A percentile compares a stretch with the other conserved stretches of the same genome.
Conservation (phyloP, 805 yeast species). For the Wickerhamomyces alni region DNA sequence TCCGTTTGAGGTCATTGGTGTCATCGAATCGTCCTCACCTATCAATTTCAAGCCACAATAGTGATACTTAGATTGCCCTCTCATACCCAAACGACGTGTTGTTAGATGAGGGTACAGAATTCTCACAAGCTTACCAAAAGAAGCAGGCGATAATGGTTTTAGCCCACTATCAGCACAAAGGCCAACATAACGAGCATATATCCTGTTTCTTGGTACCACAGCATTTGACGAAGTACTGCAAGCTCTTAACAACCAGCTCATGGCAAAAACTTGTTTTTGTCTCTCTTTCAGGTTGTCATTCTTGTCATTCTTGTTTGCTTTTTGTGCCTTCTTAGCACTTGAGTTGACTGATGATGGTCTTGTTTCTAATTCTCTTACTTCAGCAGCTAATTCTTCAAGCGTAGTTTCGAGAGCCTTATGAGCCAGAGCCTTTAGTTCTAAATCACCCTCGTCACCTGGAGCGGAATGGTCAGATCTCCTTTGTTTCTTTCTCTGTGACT, state of each 20-base stretch:
- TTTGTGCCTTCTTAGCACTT: conserved; percentile 14
- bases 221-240: conserved; percentile 46
- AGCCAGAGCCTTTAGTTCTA: conserved; percentile 33
- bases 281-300: conserved; percentile 39
- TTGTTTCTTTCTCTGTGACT: conserved; percentile 19
- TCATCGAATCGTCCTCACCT: conserved; percentile 25
- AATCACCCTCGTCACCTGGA: conserved; percentile 29
- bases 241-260: conserved; percentile 70
- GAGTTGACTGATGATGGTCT: conserved; percentile 15
- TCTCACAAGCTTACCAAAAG: conserved; percentile 68
- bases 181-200: conserved; percentile 61
- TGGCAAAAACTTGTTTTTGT: conserved; percentile 72
- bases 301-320: conserved; percentile 15
- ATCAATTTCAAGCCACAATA: conserved; percentile 65
- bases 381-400: conserved; percentile 36
- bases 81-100: conserved; percentile 68
- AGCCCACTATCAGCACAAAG: conserved; percentile 48
- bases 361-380: conserved; percentile 38
- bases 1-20: conserved; percentile 19
- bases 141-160: conserved; percentile 65
- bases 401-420: conserved; percentile 24
- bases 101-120: conserved; percentile 57
- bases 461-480: conserved; percentile 22
- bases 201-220: conserved; percentile 58
- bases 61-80: conserved; percentile 78